These are phyloP conservation scores for Suillus tomentosus DNA, from an alignment of 768 basidiomycete species.

Conservation along the genomic window DNA sequence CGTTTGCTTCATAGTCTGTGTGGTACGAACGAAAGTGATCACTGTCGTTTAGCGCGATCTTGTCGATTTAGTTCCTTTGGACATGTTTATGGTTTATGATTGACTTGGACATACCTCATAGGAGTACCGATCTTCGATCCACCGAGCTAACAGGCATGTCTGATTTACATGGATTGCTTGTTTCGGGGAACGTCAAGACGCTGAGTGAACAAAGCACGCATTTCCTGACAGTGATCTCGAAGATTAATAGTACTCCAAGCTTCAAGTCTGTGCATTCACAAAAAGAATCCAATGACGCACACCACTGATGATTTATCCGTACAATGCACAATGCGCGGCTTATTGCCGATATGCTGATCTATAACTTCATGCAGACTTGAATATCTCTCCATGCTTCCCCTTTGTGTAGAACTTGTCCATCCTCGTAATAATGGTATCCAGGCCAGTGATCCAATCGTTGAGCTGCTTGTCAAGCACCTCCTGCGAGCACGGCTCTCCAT, in stretches of 20 bases:
- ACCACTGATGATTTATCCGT: not conserved
- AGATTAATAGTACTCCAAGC: not conserved
- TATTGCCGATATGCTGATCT: constrained; percentile 3
- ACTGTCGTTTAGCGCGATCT: not conserved
- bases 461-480: constrained; percentile 59
- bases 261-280: not conserved
- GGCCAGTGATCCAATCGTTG: constrained; percentile 58
- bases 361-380: constrained; percentile 4
- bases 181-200: not conserved
- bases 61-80: not conserved
- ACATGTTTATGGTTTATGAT: not conserved
- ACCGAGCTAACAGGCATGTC: not conserved
- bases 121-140: not conserved
- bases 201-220: not conserved
- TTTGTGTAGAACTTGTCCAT: constrained; percentile 56
- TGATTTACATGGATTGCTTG: not conserved
- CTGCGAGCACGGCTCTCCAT: constrained; percentile 48
- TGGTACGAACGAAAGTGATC: not conserved
- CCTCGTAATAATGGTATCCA: constrained; percentile 53
- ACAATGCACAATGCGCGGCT: not conserved
- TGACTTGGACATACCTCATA: not conserved
- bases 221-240: not conserved
- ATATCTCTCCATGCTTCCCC: constrained; percentile 52
- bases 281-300: not conserved
- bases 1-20: not conserved